phyloP scores from a whole-genome alignment of 2,329 filamentous ascomycete genomes.

The Xylariaceae sp. region DNA sequence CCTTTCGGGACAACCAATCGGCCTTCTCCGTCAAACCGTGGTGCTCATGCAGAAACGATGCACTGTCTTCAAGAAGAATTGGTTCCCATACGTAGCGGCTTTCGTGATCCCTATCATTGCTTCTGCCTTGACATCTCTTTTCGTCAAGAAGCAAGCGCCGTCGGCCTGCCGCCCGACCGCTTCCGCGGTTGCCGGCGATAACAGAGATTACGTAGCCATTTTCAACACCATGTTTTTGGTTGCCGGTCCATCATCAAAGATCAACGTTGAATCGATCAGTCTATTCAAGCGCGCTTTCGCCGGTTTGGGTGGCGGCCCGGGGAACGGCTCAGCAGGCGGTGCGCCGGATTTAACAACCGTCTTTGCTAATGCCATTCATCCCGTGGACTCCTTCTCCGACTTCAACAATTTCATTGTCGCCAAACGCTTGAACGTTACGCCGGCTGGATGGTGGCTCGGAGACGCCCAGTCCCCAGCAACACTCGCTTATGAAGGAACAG shows the following conservation, averaged over 20 bases:
- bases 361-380: constrained; percentile 38
- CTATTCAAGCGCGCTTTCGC: constrained; percentile 41
- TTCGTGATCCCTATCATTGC: constrained; percentile 74
- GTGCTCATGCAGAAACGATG: constrained; percentile 74
- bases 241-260: constrained; percentile 40
- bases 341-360: constrained; percentile 14
- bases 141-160: constrained; percentile 47
- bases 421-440: constrained; percentile 63
- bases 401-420: constrained; percentile 62
- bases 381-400: constrained; percentile 59
- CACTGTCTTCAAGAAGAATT: constrained; percentile 73
- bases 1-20: constrained; percentile 63
- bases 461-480: constrained; percentile 55
- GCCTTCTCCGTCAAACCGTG: constrained; percentile 62
- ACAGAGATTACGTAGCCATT: constrained; percentile 34
- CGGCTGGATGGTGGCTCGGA: constrained; percentile 75
- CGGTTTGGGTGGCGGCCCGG: constrained; percentile 15
- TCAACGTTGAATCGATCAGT: constrained; percentile 29
- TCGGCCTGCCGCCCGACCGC: constrained; percentile 31
- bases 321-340: constrained; percentile 1
- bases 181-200: constrained; percentile 31
- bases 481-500: constrained; percentile 65
- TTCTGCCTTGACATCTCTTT: constrained; percentile 72
- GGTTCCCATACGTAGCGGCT: constrained; percentile 68
- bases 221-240: constrained; percentile 36